These are phyloP conservation scores for Podaxis rugospora DNA, from an alignment of 768 basidiomycete species.

Conservation along the genomic window DNA sequence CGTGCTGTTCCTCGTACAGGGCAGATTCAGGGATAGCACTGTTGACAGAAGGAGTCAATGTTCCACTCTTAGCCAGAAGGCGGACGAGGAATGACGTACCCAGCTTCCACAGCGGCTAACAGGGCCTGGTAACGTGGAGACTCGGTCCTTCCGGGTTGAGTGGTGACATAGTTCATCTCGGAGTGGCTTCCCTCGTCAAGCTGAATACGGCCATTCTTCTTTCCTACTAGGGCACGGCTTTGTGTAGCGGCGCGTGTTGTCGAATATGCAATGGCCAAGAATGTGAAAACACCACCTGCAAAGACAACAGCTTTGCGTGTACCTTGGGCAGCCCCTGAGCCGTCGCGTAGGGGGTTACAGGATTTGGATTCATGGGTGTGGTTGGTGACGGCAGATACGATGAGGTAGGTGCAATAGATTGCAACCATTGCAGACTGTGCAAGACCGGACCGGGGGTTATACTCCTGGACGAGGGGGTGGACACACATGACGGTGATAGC, in stretches of 20 bases:
- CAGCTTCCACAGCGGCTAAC: slow-evolving; percentile 93
- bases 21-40: slow-evolving; percentile 94
- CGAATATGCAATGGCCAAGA: slow-evolving; percentile 97
- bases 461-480: slow-evolving; percentile 83
- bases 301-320: slow-evolving; percentile 85
- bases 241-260: slow-evolving; percentile 96
- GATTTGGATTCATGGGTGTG: slow-evolving; percentile 66
- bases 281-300: slow-evolving; percentile 92
- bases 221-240: slow-evolving; percentile 84
- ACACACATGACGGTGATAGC: slow-evolving; percentile 80
- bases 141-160: slow-evolving; percentile 81
- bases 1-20: slow-evolving; percentile 72
- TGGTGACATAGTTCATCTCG: slow-evolving; percentile 73
- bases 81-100: slow-evolving; percentile 43
- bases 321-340: slow-evolving; percentile 29
- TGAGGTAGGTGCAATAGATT: slow-evolving; percentile 94
- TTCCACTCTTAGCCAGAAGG: neutral
- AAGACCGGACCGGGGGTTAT: slow-evolving; percentile 91
- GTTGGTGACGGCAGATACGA: slow-evolving; percentile 91
- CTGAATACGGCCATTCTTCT: slow-evolving; percentile 59
- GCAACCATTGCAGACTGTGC: slow-evolving; percentile 98
- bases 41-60: slow-evolving; percentile 4
- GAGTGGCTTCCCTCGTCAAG: slow-evolving; percentile 59
- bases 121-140: slow-evolving; percentile 91
- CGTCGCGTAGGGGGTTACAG: slow-evolving; percentile 87